Evolutionary conservation across 345 rosid genomes (phyloP).

Genomic region (Salix purpurea): DNA sequence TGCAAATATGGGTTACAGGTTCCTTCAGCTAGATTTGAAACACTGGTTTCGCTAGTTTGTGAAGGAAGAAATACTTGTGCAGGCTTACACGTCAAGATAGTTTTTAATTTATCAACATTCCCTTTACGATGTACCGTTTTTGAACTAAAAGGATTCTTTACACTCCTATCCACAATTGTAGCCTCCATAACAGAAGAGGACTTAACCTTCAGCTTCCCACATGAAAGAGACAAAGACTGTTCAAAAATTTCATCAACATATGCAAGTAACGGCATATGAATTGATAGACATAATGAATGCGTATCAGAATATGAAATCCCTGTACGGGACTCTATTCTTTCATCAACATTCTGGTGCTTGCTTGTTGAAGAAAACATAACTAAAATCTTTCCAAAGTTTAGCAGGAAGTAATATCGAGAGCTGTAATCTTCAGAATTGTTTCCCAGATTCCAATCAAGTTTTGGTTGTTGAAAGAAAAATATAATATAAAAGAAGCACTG

Average conservation of each 20-base stretch:
- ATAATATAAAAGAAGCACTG: slow-evolving; percentile 26
- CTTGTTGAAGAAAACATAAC: slow-evolving; percentile 38
- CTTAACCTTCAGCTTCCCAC: slow-evolving; percentile 50
- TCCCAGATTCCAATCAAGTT: slow-evolving; percentile 25
- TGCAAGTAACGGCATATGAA: slow-evolving; percentile 46
- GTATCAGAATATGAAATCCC: slow-evolving; percentile 39
- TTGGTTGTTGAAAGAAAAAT: slow-evolving; percentile 26
- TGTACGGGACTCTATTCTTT: slow-evolving; percentile 32
- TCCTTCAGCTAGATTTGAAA: slow-evolving; percentile 34
- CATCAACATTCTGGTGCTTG: slow-evolving; percentile 26
- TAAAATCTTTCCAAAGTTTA: slow-evolving; percentile 50
- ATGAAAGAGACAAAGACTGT: slow-evolving; percentile 49
- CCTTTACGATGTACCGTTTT: slow-evolving; percentile 32
- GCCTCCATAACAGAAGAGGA: slow-evolving; percentile 30
- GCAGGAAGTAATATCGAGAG: slow-evolving; percentile 35
- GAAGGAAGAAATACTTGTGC: slow-evolving; percentile 38
- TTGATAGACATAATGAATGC: slow-evolving; percentile 48
- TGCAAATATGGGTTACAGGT: slow-evolving; percentile 32
- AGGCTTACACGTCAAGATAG: slow-evolving; percentile 58
- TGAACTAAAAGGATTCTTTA: slow-evolving; percentile 25
- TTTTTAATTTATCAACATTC: slow-evolving; percentile 30
- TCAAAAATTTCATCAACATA: slow-evolving; percentile 41
- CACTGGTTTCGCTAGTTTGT: slow-evolving; percentile 24
- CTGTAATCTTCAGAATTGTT: slow-evolving; percentile 28
- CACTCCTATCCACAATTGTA: slow-evolving; percentile 27